Evolutionary conservation across 1,139 yeast species (phyloP).

Genomic region (Diutina siamensis): DNA sequence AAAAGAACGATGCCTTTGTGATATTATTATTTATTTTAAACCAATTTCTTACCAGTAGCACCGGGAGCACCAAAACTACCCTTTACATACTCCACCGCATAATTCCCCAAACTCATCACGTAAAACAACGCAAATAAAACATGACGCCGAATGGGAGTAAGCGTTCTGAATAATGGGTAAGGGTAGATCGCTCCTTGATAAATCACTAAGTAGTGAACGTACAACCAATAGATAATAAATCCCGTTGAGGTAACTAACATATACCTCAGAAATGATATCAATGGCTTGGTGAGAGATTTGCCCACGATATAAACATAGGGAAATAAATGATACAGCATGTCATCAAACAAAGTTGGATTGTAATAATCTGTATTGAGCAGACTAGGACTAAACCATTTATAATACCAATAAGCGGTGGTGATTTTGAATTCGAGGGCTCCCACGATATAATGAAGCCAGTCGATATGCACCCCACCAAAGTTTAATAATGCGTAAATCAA

Average conservation of each 20-base stretch:
- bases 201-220: not conserved
- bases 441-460: slow-evolving; percentile 5
- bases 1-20: too few species aligned
- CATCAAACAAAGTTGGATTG: slow-evolving; percentile 12
- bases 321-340: slow-evolving; percentile 16
- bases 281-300: not conserved
- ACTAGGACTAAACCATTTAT: slow-evolving; percentile 13
- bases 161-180: slow-evolving; percentile 14
- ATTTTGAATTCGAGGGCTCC: slow-evolving; percentile 15
- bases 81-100: not conserved
- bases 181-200: slow-evolving; percentile 9
- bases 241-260: slow-evolving; percentile 7
- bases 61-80: too few species aligned
- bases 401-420: slow-evolving; percentile 16
- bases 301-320: slow-evolving; percentile 12
- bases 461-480: not conserved
- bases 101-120: slow-evolving; percentile 8
- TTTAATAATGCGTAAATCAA: not conserved
- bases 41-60: too few species aligned
- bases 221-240: slow-evolving; percentile 3
- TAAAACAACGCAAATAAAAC: slow-evolving; percentile 9
- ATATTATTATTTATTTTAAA: too few species aligned
- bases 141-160: slow-evolving; percentile 7
- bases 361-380: slow-evolving; percentile 14
- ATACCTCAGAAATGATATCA: slow-evolving; percentile 1